Evolutionary conservation across 202 grass and related monocot genomes (phyloP), one percentile per base, ranked within the genome.

Genomic region (Musa balbisiana): DNA sequence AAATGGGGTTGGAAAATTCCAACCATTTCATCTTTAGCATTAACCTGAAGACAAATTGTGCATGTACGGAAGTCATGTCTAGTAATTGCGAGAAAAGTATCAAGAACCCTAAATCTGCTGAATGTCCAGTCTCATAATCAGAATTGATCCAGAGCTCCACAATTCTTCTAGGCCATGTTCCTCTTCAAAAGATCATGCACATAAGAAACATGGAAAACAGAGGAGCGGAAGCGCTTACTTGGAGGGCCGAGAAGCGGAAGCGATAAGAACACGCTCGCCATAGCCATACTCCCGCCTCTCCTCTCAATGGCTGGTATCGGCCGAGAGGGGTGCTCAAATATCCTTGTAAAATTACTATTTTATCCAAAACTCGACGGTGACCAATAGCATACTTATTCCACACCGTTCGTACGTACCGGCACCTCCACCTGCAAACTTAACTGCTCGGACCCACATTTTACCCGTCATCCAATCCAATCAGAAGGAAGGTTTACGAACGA

Each of bases 231-330:
- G 27, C n/a, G 8, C 53, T 74, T 74, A 56, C 52, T 29, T 55
- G 22, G 22, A 74, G 11, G 0, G 10, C 1, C 21, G 52, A 56
- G 8, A 23, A 56, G 52, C 14, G 72, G 72, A 56, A 56, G 53
- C 9, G 72, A 74, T 74, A 74, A 74, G 52, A 56, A 50, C 22
- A 15, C 11, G 72, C 72, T 74, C 52, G 72, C 72, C 72, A 62
- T 62, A 19, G 20, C 55, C 55, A 73, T 70, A 3, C 19, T 20
- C 9, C 67, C 1, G 22, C 19, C 19, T 12, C 67, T 51, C 49
- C 23, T 2, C 33, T 50, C 43, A 3, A 26, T 43, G 26, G 29
- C 14, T 69, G 66, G 49, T 51, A 69, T 69, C n/a, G n/a, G 51
- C 67, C 23, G 23, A 13, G 63, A 3, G 0, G 24, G 63, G 19